A percentile compares a stretch with the other conserved stretches of the same genome.
Evolutionary conservation across 2,329 filamentous ascomycete species (phyloP).

Genomic region (Rhynchosporium graminicola): DNA sequence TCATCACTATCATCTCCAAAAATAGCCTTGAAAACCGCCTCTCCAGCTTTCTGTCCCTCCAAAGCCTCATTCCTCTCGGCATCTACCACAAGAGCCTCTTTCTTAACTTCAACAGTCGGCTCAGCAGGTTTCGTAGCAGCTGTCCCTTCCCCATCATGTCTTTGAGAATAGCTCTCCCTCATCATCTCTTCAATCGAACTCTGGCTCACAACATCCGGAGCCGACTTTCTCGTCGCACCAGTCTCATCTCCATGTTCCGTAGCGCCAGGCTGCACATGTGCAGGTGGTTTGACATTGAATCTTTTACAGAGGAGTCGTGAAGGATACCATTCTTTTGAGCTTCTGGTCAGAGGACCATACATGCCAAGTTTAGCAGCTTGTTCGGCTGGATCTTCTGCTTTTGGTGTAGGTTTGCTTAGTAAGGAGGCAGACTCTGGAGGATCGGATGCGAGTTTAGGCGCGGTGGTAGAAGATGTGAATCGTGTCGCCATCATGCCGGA

Average conservation of each 20-base stretch:
- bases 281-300: conserved; percentile 82
- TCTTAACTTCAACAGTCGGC: conserved; percentile 11
- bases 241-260: conserved; percentile 42
- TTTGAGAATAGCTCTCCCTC: conserved; percentile 44
- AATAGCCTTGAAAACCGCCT: conserved; percentile 86
- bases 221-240: conserved; percentile 29
- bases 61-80: conserved; percentile 76
- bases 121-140: background rate
- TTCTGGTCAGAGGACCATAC: conserved; percentile 87
- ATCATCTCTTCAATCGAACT: conserved; percentile 57
- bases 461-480: conserved; percentile 73
- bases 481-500: conserved; percentile 90
- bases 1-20: conserved; percentile 87
- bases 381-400: conserved; percentile 74
- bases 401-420: conserved; percentile 52
- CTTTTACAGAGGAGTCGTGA: conserved; percentile 88
- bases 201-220: conserved; percentile 53
- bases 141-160: conserved; percentile 19
- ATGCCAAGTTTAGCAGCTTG: conserved; percentile 87
- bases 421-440: conserved; percentile 43
- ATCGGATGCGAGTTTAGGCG: conserved; percentile 45
- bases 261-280: conserved; percentile 60
- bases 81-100: conserved; percentile 53
- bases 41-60: conserved; percentile 71
- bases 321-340: conserved; percentile 71